phyloP scores from a whole-genome alignment of 2,329 filamentous ascomycete species.

The Nigrospora sphaerica region DNA sequence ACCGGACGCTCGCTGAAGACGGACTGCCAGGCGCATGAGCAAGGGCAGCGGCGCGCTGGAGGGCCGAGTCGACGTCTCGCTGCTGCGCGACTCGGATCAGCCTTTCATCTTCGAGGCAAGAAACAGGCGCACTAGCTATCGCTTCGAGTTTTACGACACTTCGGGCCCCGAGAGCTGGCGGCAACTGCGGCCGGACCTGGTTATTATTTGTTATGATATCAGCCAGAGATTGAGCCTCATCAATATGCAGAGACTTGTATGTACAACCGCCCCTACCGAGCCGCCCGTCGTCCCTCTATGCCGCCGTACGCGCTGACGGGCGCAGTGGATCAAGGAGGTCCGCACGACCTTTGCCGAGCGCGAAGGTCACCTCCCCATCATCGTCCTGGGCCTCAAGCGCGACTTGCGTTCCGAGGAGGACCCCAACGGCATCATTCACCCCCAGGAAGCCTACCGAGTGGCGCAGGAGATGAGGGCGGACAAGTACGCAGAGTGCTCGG shows the following conservation, averaged over 20 bases:
- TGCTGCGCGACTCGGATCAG: slow-evolving; percentile 52
- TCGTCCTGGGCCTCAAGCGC: slow-evolving; percentile 54
- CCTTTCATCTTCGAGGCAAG: slow-evolving; percentile 52
- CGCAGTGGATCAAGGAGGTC: slow-evolving; percentile 51
- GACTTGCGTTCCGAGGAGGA: slow-evolving; percentile 52
- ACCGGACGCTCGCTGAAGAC: background rate
- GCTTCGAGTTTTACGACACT: slow-evolving; percentile 55
- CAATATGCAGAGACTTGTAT: slow-evolving; percentile 49
- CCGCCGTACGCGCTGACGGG: background rate
- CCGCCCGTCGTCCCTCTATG: background rate
- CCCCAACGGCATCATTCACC: slow-evolving; percentile 53
- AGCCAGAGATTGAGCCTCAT: slow-evolving; percentile 50
- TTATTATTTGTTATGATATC: slow-evolving; percentile 57
- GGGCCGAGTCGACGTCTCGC: slow-evolving; percentile 32
- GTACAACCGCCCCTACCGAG: slow-evolving; percentile 13
- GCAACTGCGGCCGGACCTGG: slow-evolving; percentile 48
- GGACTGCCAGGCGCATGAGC: slow-evolving; percentile 41
- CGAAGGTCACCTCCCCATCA: slow-evolving; percentile 42
- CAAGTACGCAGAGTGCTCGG: slow-evolving; percentile 58
- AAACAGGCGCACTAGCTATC: slow-evolving; percentile 37
- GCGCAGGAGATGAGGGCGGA: slow-evolving; percentile 54
- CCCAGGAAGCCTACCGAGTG: slow-evolving; percentile 50
- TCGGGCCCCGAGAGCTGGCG: slow-evolving; percentile 52
- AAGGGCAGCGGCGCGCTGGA: slow-evolving; percentile 30
- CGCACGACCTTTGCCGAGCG: slow-evolving; percentile 35